These are phyloP conservation scores for Calonectria hongkongensis DNA, from an alignment of 2,329 filamentous ascomycete species.

Conservation along the genomic window DNA sequence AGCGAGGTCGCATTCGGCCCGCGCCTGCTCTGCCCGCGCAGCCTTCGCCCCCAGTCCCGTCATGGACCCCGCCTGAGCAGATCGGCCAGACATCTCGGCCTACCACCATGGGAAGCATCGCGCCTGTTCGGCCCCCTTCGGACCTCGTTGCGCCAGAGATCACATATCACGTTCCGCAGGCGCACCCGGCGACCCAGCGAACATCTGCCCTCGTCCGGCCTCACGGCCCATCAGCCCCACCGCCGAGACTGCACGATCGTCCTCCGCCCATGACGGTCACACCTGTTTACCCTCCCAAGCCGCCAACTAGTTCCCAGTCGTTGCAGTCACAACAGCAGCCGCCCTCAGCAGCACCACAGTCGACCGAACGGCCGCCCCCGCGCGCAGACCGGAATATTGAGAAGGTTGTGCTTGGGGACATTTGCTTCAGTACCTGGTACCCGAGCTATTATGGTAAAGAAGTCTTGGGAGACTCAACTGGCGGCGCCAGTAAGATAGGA, in stretches of 20 bases:
- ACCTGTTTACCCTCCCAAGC: constrained; percentile 61
- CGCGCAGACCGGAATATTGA: constrained; percentile 84
- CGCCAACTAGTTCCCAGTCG: constrained; percentile 42
- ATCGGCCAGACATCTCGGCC: constrained; percentile 44
- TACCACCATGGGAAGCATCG: constrained; percentile 51
- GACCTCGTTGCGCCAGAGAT: constrained; percentile 64
- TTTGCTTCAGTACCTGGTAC: constrained; percentile 93
- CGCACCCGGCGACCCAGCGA: constrained; percentile 51
- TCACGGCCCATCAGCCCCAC: constrained; percentile 58
- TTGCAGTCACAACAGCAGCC: constrained; percentile 4
- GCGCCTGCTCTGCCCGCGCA: constrained; percentile 36
- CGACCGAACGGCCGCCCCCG: constrained; percentile 60
- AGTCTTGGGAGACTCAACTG: constrained; percentile 71
- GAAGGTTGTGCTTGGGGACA: constrained; percentile 88
- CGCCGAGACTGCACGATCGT: constrained; percentile 56
- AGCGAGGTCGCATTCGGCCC: constrained; percentile 48
- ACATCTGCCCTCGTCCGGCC: constrained; percentile 59
- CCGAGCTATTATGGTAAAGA: constrained; percentile 92
- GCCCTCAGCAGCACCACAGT: constrained; percentile 36
- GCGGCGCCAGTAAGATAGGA: constrained; percentile 54
- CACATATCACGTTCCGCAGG: constrained; percentile 63
- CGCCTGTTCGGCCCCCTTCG: constrained; percentile 55
- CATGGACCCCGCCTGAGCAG: constrained; percentile 54
- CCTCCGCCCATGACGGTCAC: constrained; percentile 56
- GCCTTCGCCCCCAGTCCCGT: constrained; percentile 46